These are phyloP conservation scores for Talaromyces rugulosus DNA, from an alignment of 2,329 filamentous ascomycete species.

Conservation along the genomic window DNA sequence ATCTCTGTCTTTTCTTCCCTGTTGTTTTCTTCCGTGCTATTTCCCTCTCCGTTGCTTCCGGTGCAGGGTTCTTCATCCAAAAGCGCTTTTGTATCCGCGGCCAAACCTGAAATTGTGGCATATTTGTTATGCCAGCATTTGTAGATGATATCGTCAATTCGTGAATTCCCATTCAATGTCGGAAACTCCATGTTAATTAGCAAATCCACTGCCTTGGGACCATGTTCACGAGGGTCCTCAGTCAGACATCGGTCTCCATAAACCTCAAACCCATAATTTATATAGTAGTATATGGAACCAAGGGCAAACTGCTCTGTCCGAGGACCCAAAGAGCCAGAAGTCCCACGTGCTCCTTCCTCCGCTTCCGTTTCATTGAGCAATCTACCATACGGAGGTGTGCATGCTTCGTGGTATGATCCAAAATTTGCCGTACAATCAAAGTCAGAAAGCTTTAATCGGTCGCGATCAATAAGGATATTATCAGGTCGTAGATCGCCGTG, in stretches of 20 bases:
- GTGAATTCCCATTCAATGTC: slow-evolving; percentile 19
- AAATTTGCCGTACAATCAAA: slow-evolving; percentile 26
- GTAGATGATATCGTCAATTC: slow-evolving; percentile 22
- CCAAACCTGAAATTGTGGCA: slow-evolving; percentile 17
- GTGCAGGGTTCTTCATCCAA: neutral
- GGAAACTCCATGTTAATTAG: slow-evolving; percentile 23
- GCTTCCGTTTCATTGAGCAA: slow-evolving; percentile 18
- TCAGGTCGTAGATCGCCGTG: slow-evolving; percentile 29
- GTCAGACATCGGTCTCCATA: slow-evolving; percentile 23
- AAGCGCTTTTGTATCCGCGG: neutral
- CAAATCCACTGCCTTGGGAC: slow-evolving; percentile 18
- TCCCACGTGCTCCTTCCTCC: slow-evolving; percentile 18
- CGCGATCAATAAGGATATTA: slow-evolving; percentile 26
- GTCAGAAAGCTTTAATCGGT: slow-evolving; percentile 24
- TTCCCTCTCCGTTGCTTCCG: neutral
- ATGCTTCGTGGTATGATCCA: slow-evolving; percentile 22
- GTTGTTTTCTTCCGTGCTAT: neutral
- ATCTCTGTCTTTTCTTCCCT: neutral
- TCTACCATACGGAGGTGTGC: slow-evolving; percentile 22
- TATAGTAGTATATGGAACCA: slow-evolving; percentile 27
- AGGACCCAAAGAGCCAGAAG: slow-evolving; percentile 21
- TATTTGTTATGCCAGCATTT: slow-evolving; percentile 21
- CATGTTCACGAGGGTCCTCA: slow-evolving; percentile 21
- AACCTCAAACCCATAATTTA: slow-evolving; percentile 29
- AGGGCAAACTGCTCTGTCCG: slow-evolving; percentile 31